phyloP scores from a whole-genome alignment of 192 early-diverging fungal genomes.

The Gaertneriomyces semiglobifer region DNA sequence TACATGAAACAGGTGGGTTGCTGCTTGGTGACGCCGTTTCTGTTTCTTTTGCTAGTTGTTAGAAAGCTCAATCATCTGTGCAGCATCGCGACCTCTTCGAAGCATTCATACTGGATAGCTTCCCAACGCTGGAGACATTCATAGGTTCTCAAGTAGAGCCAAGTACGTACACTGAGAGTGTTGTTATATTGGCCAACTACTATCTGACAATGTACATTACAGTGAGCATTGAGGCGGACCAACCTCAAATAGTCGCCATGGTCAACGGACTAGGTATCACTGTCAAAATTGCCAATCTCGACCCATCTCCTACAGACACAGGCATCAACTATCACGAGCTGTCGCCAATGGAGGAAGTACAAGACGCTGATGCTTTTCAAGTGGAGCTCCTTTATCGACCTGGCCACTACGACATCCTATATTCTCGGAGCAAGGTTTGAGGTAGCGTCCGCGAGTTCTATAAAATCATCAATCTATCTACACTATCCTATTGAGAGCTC shows the following conservation, averaged over 20 bases:
- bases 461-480: conserved; percentile 6
- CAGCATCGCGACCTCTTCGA: conserved; percentile 55
- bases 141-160: conserved; percentile 48
- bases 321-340: conserved; percentile 73
- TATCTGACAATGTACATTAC: not conserved
- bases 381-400: conserved; percentile 44
- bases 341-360: conserved; percentile 54
- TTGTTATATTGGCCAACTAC: not conserved
- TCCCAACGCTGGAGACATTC: conserved; percentile 43
- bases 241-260: conserved; percentile 75
- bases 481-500: conserved; percentile 1
- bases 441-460: not conserved
- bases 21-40: not conserved
- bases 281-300: conserved; percentile 68
- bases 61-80: not conserved
- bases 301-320: conserved; percentile 45
- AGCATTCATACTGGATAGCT: conserved; percentile 50
- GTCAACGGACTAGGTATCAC: conserved; percentile 62
- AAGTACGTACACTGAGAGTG: conserved; percentile 23
- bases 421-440: conserved; percentile 28
- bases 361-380: conserved; percentile 23
- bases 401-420: conserved; percentile 76
- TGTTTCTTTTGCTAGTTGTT: not conserved
- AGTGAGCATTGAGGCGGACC: conserved; percentile 68
- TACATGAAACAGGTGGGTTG: conserved; percentile 44